phyloP scores from a whole-genome alignment of 2,329 filamentous ascomycete genomes.

The Fusarium denticulatum region DNA sequence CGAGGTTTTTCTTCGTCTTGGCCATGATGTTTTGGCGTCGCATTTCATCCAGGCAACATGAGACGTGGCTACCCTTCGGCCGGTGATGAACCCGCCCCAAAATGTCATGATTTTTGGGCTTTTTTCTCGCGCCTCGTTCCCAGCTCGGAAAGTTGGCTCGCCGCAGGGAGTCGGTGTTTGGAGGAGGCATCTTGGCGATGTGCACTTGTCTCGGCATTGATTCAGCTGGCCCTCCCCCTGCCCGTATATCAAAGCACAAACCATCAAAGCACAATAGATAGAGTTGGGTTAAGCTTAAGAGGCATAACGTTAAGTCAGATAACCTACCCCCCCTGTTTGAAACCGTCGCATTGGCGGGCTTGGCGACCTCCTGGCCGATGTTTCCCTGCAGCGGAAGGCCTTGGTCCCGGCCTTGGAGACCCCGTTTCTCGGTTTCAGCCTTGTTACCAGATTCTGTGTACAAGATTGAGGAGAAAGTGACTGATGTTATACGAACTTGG shows the following conservation, averaged over 20 bases:
- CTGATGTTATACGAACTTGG: neutral
- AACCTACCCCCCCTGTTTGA: conserved; percentile 6
- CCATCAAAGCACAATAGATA: neutral
- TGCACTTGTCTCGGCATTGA: conserved; percentile 11
- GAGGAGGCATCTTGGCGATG: conserved; percentile 22
- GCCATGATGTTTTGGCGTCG: conserved; percentile 19
- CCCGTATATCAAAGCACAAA: neutral
- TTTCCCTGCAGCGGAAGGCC: conserved; percentile 23
- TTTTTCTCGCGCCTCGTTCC: neutral
- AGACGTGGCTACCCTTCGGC: conserved; percentile 24
- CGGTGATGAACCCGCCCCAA: neutral
- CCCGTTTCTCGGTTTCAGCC: conserved; percentile 27
- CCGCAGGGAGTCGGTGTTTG: conserved; percentile 13
- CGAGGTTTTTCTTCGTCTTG: conserved; percentile 22
- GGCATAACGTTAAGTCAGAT: conserved; percentile 16
- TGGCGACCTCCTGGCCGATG: conserved; percentile 12
- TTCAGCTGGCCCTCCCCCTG: neutral
- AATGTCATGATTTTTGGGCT: conserved; percentile 8
- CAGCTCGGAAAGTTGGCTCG: conserved; percentile 9
- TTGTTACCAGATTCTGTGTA: neutral
- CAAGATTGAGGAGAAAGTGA: neutral
- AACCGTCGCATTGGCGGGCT: conserved; percentile 1
- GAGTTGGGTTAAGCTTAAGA: conserved; percentile 18
- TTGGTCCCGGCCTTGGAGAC: conserved; percentile 16
- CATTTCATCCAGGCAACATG: neutral